phyloP scores from a whole-genome alignment of 345 rosid genomes.

The Angophora floribunda region DNA sequence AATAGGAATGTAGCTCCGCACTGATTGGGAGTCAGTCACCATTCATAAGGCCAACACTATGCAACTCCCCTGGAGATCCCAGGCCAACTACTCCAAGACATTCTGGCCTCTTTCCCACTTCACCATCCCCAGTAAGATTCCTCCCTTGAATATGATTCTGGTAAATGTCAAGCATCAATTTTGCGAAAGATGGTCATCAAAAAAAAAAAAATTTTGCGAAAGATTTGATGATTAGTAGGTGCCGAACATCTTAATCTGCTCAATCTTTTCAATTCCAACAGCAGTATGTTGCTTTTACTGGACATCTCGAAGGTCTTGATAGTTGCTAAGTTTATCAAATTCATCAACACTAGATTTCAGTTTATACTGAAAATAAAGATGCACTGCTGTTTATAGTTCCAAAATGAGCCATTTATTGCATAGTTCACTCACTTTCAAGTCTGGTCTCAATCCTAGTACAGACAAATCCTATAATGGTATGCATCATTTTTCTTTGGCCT shows the following conservation, averaged over 20 bases:
- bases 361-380: neutral
- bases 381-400: neutral
- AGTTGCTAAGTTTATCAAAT: neutral
- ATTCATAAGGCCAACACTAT: conserved; percentile 27
- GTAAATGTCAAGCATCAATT: neutral
- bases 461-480: neutral
- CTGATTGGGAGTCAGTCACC: conserved; percentile 38
- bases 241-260: neutral
- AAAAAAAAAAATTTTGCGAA: too few relatives aligned
- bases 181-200: too few relatives aligned
- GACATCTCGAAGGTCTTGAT: neutral
- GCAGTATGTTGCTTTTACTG: neutral
- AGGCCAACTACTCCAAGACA: conserved; percentile 11
- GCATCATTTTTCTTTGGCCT: neutral
- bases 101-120: neutral
- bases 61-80: conserved; percentile 35
- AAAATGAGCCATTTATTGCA: neutral
- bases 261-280: neutral
- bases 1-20: neutral
- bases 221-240: neutral
- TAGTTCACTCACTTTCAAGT: neutral
- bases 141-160: neutral
- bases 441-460: neutral
- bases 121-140: neutral
- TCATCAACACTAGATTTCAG: neutral